Conservation (phyloP, 2,329 filamentous ascomycete genomes). For the Pseudopyricularia cyperi region DNA sequence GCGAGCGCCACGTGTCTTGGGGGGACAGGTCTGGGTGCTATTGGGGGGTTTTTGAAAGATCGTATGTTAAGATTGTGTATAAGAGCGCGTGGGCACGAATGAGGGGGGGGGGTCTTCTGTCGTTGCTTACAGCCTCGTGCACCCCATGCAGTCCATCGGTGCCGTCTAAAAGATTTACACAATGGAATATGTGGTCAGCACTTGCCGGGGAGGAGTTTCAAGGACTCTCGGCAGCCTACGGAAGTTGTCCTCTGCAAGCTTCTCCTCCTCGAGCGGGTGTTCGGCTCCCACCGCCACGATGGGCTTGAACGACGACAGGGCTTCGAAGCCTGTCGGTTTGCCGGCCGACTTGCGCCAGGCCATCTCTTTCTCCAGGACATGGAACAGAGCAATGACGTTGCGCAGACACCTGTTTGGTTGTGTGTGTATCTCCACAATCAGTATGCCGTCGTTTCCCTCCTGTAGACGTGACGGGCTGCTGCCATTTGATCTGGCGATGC, state of each 20-base stretch:
- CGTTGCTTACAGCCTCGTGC: slow-evolving; percentile 39
- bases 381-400: slow-evolving; percentile 83
- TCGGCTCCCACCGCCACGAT: slow-evolving; percentile 78
- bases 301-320: slow-evolving; percentile 61
- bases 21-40: slow-evolving; percentile 60
- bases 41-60: neutral
- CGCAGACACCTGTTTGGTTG: slow-evolving; percentile 56
- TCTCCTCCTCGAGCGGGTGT: slow-evolving; percentile 71
- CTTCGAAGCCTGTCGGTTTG: slow-evolving; percentile 56
- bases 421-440: neutral
- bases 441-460: slow-evolving; percentile 2
- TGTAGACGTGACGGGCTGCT: too few species aligned
- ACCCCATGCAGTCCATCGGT: slow-evolving; percentile 66
- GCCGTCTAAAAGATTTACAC: slow-evolving; percentile 48
- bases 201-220: neutral
- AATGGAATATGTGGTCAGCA: neutral
- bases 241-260: slow-evolving; percentile 74
- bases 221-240: slow-evolving; percentile 38
- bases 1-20: slow-evolving; percentile 57
- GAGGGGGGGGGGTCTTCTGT: neutral
- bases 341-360: slow-evolving; percentile 65
- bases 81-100: too few species aligned
- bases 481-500: too few species aligned
- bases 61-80: neutral
- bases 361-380: slow-evolving; percentile 81